These are phyloP conservation scores for Mariannaea elegans DNA, from an alignment of 2,329 filamentous ascomycete genomes.

Conservation along the genomic window DNA sequence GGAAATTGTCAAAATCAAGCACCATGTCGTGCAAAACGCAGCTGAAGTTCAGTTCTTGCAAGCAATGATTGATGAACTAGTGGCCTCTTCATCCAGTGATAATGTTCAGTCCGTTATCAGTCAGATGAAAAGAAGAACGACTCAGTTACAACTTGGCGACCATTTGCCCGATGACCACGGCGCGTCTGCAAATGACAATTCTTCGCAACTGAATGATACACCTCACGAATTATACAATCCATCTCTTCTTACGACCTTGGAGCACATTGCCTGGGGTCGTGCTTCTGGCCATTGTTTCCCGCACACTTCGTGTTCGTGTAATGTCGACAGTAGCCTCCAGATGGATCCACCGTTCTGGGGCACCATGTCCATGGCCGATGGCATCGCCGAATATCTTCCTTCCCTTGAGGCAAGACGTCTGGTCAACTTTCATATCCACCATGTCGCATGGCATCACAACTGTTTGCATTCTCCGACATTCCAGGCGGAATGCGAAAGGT, in stretches of 20 bases:
- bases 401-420: background rate
- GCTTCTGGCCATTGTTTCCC: constrained; percentile 7
- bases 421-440: background rate
- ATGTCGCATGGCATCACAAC: constrained; percentile 13
- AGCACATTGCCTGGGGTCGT: constrained; percentile 19
- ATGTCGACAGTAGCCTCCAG: background rate
- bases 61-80: background rate
- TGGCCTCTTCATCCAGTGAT: too few relatives aligned
- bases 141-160: too few relatives aligned
- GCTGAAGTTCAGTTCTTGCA: constrained; percentile 3
- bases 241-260: too few relatives aligned
- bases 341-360: background rate
- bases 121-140: too few relatives aligned
- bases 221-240: background rate
- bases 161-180: too few relatives aligned
- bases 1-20: constrained; percentile 4
- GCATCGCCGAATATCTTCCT: too few relatives aligned
- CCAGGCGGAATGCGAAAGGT: background rate
- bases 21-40: background rate
- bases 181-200: too few relatives aligned
- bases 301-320: background rate
- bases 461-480: constrained; percentile 8
- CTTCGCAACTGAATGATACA: background rate
- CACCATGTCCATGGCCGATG: too few relatives aligned
- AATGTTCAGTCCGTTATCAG: too few relatives aligned